Evolutionary conservation across 345 rosid species (phyloP).

Genomic region (Syzygium aromaticum): DNA sequence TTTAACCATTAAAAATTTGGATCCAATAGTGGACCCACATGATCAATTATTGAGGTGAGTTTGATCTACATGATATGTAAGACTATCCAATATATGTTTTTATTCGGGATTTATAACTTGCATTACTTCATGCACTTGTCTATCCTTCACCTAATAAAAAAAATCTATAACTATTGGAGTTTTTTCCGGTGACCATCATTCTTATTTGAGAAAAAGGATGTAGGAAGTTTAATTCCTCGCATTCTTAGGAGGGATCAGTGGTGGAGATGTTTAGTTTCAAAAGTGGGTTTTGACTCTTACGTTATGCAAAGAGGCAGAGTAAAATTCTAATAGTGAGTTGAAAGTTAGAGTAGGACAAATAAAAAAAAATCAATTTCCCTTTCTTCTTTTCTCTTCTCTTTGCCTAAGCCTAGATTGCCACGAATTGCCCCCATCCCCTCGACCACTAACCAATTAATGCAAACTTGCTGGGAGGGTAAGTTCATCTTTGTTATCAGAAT

Average conservation of each 20-base stretch:
- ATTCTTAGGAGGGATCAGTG: too few relatives aligned
- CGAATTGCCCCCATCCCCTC: background rate
- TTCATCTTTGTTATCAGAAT: background rate
- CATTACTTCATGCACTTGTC: background rate
- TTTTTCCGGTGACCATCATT: too few relatives aligned
- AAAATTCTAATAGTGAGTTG: too few relatives aligned
- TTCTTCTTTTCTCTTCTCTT: background rate
- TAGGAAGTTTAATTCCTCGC: too few relatives aligned
- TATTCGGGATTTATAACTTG: background rate
- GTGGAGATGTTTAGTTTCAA: too few relatives aligned
- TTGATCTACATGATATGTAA: background rate
- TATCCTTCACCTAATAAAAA: background rate
- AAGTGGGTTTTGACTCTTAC: too few relatives aligned
- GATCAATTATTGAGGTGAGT: background rate
- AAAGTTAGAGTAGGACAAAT: too few relatives aligned
- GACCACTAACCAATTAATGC: background rate
- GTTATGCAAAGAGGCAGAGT: too few relatives aligned
- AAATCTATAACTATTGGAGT: too few relatives aligned
- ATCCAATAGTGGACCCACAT: background rate
- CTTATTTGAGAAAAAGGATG: too few relatives aligned
- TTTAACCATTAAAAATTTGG: background rate
- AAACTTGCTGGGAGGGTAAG: background rate
- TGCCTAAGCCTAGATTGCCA: background rate
- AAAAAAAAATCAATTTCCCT: background rate
- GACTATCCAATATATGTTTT: background rate